Base-by-base conservation (phyloP, 805 yeast genomes). In the Hanseniaspora jakobsenii region DNA sequence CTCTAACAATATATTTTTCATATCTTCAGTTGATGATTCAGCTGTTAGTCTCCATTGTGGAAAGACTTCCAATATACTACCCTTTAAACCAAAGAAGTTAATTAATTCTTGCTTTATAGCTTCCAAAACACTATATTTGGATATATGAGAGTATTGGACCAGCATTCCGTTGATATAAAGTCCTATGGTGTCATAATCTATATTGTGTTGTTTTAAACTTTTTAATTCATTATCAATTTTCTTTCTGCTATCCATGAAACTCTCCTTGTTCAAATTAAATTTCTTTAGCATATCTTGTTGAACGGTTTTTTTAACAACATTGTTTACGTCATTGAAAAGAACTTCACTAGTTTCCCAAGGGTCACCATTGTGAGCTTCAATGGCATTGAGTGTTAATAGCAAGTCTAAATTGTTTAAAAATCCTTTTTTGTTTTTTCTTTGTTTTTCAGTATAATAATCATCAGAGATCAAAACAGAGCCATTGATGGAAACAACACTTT, bases 321-420 rank as follows among this genome's bases (percentile, higher is more conserved):
- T 60, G 18, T 62, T 56, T 1, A 75, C 55, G 0, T 73, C 36
- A 2, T 63, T 55, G 17, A 60, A 65, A 1, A 73, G 61, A 13
- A 51, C 52, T 0, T 49, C 32, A 2, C 64, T 43, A 2, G 62
- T 50, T 3, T 71, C 40, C 2, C 70, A 66, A 16, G 68, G 53
- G 6, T 57, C 48, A 13, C 53, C 48, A 1, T 52, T 32, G 2
- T 56, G 50, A 3, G 66, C 62, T 30, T 69, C 67, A 0, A 65
- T 53, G 1, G 65, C 65, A n/a, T 72, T 61, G 1, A 43, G 19
- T 2, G 37, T 14, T n/a, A 36, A 14, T 4, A 36, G 6, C 22
- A 35, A 13, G 19, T 43, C 47, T 0, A 77, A 67, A 52, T 61
- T 69, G 47, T 66, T 67, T 0, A 91, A 87, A 34, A 81, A 71